Conservation (phyloP, 23 red algal genomes). For the Cyanidiococcus yangmingshanensis region DNA sequence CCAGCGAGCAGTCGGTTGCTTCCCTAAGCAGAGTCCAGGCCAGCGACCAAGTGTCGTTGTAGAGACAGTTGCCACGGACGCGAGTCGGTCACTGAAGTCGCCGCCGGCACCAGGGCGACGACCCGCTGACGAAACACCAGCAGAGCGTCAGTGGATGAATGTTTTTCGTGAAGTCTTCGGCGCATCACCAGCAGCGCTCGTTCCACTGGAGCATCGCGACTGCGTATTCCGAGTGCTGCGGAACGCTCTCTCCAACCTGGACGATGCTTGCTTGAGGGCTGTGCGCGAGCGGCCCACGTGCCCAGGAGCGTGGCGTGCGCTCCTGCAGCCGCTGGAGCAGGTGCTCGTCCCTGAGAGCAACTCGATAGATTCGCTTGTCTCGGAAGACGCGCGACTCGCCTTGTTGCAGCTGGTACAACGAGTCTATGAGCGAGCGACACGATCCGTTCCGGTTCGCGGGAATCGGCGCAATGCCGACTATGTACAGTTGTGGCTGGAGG, state of each 20-base stretch:
- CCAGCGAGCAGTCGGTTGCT: too few relatives aligned
- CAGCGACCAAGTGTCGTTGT: too few relatives aligned
- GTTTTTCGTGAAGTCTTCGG: background rate
- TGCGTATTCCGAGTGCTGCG: background rate
- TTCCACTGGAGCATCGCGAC: background rate
- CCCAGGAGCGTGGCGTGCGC: background rate
- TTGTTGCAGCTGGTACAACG: conserved; percentile 22
- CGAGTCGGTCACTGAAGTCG: too few relatives aligned
- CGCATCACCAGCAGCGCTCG: background rate
- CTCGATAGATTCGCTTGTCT: background rate
- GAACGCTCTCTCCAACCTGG: background rate
- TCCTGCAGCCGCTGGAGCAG: background rate
- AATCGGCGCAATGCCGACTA: conserved; percentile 49
- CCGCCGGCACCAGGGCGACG: too few relatives aligned
- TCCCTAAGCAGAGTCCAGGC: too few relatives aligned
- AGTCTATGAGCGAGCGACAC: conserved; percentile 69
- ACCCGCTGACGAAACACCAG: too few relatives aligned
- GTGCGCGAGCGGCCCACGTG: background rate
- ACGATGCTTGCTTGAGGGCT: background rate
- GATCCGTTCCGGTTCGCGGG: conserved; percentile 30
- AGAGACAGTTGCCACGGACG: too few relatives aligned
- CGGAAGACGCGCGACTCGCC: background rate
- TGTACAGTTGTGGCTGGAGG: conserved; percentile 64
- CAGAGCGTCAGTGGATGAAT: too few relatives aligned
- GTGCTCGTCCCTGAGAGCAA: background rate